phyloP scores from a whole-genome alignment of 345 rosid genomes.

The Eutrema heterophyllum region DNA sequence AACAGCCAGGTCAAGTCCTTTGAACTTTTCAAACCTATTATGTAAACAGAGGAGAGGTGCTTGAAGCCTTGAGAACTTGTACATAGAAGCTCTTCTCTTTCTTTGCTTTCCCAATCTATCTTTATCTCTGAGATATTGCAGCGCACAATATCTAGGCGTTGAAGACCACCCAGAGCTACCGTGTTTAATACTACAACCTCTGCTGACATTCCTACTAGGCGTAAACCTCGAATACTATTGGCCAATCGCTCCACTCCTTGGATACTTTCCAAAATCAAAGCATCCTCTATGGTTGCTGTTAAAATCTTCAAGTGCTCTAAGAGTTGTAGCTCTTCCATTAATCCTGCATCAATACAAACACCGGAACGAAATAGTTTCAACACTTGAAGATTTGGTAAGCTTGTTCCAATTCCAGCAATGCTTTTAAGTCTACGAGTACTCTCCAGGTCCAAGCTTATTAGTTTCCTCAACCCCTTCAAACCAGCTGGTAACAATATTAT shows the following conservation, averaged over 20 bases:
- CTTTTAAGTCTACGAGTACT: background rate
- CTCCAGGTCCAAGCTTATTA: background rate
- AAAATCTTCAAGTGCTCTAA: background rate
- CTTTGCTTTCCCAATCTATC: background rate
- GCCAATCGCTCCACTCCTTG: background rate
- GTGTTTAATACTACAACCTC: background rate
- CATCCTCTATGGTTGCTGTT: background rate
- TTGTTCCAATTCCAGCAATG: background rate
- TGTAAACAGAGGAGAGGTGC: background rate
- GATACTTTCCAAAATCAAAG: background rate
- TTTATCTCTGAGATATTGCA: background rate
- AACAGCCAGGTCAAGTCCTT: background rate
- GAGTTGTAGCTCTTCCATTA: background rate
- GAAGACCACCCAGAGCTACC: constrained; percentile 9
- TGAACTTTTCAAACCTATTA: background rate
- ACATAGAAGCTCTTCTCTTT: no score
- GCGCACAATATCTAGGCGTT: background rate
- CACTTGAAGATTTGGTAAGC: constrained; percentile 7
- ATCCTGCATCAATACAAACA: background rate
- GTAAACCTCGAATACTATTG: background rate
- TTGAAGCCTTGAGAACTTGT: background rate
- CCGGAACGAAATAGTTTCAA: background rate
- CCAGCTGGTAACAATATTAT: background rate
- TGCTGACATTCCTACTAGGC: background rate
- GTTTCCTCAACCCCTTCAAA: background rate